Evolutionary conservation across 371 early-diverging fungal species (phyloP), one percentile per base, ranked within the genome.

Genomic region (Syncephalastrum monosporum): DNA sequence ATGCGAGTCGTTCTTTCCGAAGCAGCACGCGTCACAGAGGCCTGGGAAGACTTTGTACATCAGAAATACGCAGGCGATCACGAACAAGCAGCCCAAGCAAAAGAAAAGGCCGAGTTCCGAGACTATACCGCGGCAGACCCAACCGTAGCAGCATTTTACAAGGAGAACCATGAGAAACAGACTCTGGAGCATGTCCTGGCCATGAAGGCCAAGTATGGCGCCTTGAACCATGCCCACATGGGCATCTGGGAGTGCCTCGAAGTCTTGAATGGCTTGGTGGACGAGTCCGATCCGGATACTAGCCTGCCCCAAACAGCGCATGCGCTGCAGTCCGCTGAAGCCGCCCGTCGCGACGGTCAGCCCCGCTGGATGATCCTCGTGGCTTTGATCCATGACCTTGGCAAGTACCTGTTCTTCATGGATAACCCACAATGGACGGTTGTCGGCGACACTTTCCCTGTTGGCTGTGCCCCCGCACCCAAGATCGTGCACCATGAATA

Each of bases 371-470:
- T 85, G 66, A 61, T 76, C 24, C 57, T 85, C 16, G 71, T 70
- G 14, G 67, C 75, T 21, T 53, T 85, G 42, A 82, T 85, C 14
- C 85, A 85, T 63, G 85, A 85, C 55, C 58, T 81, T 10, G 85
- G 85, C 13, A 85, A 85, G 63, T 66, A 77, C 24, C 51, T 84
- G 7, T 70, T 64, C 42, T 73, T 82, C 38, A 52, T 71, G 46
- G 82, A 75, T 3, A 81, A 77, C 19, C 72, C 76, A 17, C 85
- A 84, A 55, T 84, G 82, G 82, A 67, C 77, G 27, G 83, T 81
- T 56, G 59, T 59, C 23, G 59, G 59, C 29, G 59, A 59, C 47
- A 56, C 59, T 42, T 46, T 38, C 19, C 50, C 49, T 29, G 53
- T 47, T 16, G 49, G 56, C 3, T 56, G 50, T 51, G 47, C 49